These are phyloP conservation scores for Hibiscus trionum DNA, from an alignment of 345 rosid genomes.

Conservation along the genomic window DNA sequence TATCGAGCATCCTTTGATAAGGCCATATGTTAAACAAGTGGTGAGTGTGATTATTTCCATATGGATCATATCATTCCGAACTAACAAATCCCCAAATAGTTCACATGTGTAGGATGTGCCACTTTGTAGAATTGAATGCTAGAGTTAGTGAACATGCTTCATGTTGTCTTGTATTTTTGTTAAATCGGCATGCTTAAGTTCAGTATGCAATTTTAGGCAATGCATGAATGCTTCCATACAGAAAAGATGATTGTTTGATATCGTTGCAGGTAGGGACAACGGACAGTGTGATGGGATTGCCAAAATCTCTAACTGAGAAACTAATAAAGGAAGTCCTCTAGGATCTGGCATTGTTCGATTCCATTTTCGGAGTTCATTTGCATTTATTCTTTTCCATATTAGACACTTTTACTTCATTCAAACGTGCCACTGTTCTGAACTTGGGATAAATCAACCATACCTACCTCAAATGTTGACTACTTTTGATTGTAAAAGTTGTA, in stretches of 20 bases:
- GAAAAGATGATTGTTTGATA: neutral
- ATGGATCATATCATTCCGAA: neutral
- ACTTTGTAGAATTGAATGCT: neutral
- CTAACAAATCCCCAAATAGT: neutral
- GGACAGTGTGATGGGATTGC: slow-evolving; percentile 92
- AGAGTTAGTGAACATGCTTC: neutral
- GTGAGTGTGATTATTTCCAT: slow-evolving; percentile 33
- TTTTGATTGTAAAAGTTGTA: neutral
- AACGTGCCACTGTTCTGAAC: neutral
- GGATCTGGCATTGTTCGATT: neutral
- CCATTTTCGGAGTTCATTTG: neutral
- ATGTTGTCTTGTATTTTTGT: neutral
- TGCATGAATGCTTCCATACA: neutral
- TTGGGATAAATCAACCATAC: neutral
- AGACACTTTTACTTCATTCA: neutral
- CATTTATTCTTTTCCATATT: neutral
- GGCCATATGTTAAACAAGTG: slow-evolving; percentile 68
- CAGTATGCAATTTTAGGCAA: neutral
- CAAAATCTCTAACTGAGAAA: slow-evolving; percentile 60
- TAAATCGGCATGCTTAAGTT: neutral
- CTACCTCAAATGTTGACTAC: neutral
- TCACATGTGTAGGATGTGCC: neutral
- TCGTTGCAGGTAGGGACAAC: slow-evolving; percentile 71
- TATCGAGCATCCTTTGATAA: slow-evolving; percentile 56
- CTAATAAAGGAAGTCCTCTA: slow-evolving; percentile 50